These are phyloP conservation scores for Phytophthora vignae DNA, from an alignment of 352 stramenopile species.

Conservation along the genomic window DNA sequence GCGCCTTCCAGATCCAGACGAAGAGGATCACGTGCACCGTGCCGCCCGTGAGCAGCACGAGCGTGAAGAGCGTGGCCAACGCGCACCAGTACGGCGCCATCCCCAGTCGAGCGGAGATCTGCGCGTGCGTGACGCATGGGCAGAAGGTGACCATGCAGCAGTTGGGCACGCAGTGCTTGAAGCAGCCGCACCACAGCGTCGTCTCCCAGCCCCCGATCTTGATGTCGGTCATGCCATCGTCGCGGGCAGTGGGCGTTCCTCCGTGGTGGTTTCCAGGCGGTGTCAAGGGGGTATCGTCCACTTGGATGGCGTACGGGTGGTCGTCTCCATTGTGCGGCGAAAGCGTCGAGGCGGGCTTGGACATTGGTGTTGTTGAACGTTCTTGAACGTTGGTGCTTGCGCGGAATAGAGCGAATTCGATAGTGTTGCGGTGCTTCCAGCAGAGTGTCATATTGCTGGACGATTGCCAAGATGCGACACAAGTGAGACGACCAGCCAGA, in stretches of 20 bases:
- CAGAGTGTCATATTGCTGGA: background rate
- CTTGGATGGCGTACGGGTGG: conserved; percentile 40
- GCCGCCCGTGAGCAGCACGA: conserved; percentile 30
- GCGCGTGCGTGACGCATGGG: conserved; percentile 49
- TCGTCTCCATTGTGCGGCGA: conserved; percentile 15
- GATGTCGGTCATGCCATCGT: conserved; percentile 23
- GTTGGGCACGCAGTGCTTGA: conserved; percentile 54
- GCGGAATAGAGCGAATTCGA: conserved; percentile 12
- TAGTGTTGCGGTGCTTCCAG: conserved; percentile 6
- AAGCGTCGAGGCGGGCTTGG: background rate
- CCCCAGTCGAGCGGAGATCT: conserved; percentile 46
- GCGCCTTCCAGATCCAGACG: conserved; percentile 41
- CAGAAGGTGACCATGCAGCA: conserved; percentile 55
- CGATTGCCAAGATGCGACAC: conserved; percentile 3
- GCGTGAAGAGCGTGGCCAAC: conserved; percentile 35
- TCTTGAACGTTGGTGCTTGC: background rate
- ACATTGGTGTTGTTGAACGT: background rate
- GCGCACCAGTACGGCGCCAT: conserved; percentile 38
- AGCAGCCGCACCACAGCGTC: conserved; percentile 45
- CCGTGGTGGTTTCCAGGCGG: conserved; percentile 12
- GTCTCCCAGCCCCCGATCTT: conserved; percentile 36
- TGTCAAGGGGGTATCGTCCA: conserved; percentile 22
- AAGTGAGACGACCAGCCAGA: background rate
- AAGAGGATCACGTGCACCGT: conserved; percentile 41
- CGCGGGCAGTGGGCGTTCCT: background rate